Evolutionary conservation across 805 yeast genomes (phyloP).

Genomic region (Kregervanrija delftensis): DNA sequence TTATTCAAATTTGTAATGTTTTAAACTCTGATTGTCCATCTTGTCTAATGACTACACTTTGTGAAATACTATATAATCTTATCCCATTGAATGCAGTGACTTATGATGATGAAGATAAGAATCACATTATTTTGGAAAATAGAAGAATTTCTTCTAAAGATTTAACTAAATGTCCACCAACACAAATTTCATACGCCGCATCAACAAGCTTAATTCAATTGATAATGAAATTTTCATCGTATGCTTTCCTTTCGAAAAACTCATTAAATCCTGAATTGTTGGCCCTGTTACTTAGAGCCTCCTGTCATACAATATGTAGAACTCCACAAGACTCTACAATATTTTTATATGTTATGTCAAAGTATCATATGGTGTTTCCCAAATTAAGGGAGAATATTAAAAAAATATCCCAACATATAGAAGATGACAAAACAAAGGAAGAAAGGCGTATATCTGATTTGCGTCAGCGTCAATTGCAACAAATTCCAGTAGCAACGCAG

Average conservation of each 20-base stretch:
- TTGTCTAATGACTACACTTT: conserved; percentile 39
- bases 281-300: conserved; percentile 51
- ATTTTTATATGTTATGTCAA: conserved; percentile 43
- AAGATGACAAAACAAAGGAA: conserved; percentile 5
- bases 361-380: conserved; percentile 33
- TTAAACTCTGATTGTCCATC: conserved; percentile 30
- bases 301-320: conserved; percentile 46
- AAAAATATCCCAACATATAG: conserved; percentile 21
- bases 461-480: neutral
- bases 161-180: conserved; percentile 7
- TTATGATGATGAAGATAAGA: neutral
- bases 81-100: conserved; percentile 31
- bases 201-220: conserved; percentile 39
- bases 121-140: conserved; percentile 10
- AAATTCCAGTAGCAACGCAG: neutral
- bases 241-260: conserved; percentile 30
- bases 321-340: conserved; percentile 46
- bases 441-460: conserved; percentile 6
- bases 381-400: conserved; percentile 30
- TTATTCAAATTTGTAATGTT: conserved; percentile 44
- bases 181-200: conserved; percentile 46
- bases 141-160: conserved; percentile 12
- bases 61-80: conserved; percentile 57
- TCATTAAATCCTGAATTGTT: conserved; percentile 44
- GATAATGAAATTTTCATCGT: conserved; percentile 31